Percentiles rank a stretch among this genome's conserved stretches.
These are phyloP conservation scores for Aspergillus pseudoglaucus DNA, from an alignment of 2,329 filamentous ascomycete genomes.

Conservation along the genomic window DNA sequence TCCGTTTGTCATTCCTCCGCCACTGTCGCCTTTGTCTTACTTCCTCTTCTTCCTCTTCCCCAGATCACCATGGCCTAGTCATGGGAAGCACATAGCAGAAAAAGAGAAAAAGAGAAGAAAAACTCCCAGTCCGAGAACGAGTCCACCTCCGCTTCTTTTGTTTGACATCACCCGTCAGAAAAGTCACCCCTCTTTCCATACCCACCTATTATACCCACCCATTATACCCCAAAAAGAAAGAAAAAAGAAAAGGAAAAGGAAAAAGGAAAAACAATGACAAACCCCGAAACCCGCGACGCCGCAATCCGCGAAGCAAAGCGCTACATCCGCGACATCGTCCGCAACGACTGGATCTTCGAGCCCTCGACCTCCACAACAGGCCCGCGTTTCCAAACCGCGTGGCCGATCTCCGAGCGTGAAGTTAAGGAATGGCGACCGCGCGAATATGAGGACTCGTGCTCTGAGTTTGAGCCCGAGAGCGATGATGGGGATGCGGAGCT, in stretches of 20 bases:
- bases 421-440: slow-evolving; percentile 31
- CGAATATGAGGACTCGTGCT: slow-evolving; percentile 32
- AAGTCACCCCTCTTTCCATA: not conserved
- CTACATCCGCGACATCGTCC: slow-evolving; percentile 34
- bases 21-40: not conserved
- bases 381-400: slow-evolving; percentile 13
- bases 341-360: slow-evolving; percentile 38
- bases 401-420: slow-evolving; percentile 17
- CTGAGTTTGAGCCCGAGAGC: slow-evolving; percentile 28
- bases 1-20: slow-evolving; percentile 3
- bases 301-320: slow-evolving; percentile 37
- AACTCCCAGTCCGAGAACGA: too few relatives aligned
- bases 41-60: not conserved
- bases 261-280: slow-evolving; percentile 9
- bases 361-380: slow-evolving; percentile 14
- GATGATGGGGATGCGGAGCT: slow-evolving; percentile 10
- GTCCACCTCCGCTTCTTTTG: not conserved
- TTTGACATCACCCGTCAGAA: not conserved
- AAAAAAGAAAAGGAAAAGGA: not conserved
- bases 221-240: not conserved
- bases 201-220: not conserved
- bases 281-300: slow-evolving; percentile 29
- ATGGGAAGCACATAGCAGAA: not conserved
- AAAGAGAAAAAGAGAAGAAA: too few relatives aligned
- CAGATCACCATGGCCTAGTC: not conserved